Evolutionary conservation across 306 rosid genomes (phyloP), one percentile per base, ranked within the genome.

Genomic region (Casuarina equisetifolia): DNA sequence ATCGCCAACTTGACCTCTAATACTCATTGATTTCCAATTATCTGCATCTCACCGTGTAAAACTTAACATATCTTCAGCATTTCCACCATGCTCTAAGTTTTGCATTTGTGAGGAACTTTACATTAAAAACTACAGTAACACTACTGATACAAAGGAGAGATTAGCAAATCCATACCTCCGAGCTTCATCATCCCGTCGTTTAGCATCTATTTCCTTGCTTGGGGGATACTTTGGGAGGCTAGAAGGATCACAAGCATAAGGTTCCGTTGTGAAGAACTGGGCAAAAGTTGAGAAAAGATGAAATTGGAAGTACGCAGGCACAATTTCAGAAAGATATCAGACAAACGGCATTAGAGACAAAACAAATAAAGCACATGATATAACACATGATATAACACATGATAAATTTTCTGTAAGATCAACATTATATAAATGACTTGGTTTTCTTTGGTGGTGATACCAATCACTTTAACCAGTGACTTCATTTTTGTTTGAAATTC

Each of bases 211-310:
- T 87, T 94, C 98, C 85, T 94, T 94, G 85, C 91, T 94, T 19
- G 98, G 97, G 4, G 98, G 94, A 84, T 94, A 94, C 80, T 94
- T 84, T 73, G 98, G 98, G 78, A 92, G 96, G 84, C 91, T 92
- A 69, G 98, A 92, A 74, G 98, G 98, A 77, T 92, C 88, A 55
- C 97, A 94, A 36, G 97, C 92, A 92, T 84, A 86, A 57, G 98
- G 98, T 78, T 92, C 92, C 35, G 90, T 86, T 46, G 83, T 84
- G 88, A 92, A 94, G 86, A 94, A 89, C 98, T 94, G 91, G 85
- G 88, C 85, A 77, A 72, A 76, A 78, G 77, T 71, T 76, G 83
- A 42, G 85, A 76, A 55, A 73, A 79, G 62, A 49, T 38, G 68
- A 88, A 82, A 81, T 57, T 69, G 50, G 73, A 76, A 77, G 84